Conservation (phyloP, 148 eudicot species). For the Fagopyrum esculentum region DNA sequence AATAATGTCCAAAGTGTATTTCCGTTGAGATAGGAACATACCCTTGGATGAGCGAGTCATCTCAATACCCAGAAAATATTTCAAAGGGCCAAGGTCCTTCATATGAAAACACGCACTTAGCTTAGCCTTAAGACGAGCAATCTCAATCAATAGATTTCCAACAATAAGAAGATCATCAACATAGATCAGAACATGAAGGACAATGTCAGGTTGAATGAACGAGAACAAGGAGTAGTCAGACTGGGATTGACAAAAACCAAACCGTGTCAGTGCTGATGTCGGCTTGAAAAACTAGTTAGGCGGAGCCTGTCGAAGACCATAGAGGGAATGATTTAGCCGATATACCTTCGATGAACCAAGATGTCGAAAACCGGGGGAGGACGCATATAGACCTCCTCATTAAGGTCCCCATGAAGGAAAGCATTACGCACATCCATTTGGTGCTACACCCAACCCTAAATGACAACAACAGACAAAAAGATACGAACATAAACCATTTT, state of each 20-base stretch:
- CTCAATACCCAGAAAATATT: background rate
- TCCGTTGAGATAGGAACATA: background rate
- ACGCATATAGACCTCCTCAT: background rate
- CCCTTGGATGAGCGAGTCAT: background rate
- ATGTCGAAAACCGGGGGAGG: background rate
- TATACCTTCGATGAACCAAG: background rate
- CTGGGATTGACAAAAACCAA: background rate
- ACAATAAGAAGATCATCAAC: background rate
- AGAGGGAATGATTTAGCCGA: background rate
- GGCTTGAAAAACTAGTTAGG: background rate
- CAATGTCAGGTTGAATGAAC: background rate
- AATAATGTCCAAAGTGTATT: background rate
- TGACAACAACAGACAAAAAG: background rate
- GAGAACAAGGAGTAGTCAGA: background rate
- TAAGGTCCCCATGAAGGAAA: constrained; percentile 70
- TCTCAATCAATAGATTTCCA: background rate
- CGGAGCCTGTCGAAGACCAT: background rate
- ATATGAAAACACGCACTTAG: background rate
- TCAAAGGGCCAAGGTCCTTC: too few relatives aligned
- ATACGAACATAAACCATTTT: background rate
- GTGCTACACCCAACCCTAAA: background rate
- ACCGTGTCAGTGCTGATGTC: background rate
- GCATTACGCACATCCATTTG: background rate
- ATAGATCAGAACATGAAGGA: too few relatives aligned
- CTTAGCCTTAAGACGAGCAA: background rate